Base-by-base conservation (phyloP, 1,284 basidiomycete genomes). In the Irpex sp. region DNA sequence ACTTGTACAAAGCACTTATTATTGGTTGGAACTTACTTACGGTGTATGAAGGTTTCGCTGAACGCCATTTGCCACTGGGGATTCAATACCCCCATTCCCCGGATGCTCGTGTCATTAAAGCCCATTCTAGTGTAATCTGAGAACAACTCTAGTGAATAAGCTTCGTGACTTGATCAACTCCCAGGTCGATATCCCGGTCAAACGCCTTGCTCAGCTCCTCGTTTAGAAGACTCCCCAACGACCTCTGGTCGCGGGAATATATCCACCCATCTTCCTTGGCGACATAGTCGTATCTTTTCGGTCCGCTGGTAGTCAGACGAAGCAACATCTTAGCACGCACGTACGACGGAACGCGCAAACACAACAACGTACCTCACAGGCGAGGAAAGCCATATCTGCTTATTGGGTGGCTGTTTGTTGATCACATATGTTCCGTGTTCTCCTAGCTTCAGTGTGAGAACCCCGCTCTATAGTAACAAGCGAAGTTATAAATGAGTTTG, bases 391-490 rank as follows among this genome's bases (percentile, higher is more conserved):
- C 97, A 99, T 72, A 99, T 98, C 76, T 99, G 97, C 77, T 95
- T 95, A 74, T 98, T 98, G 4, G 97, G 97, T 7, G 97, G 97
- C 76, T 99, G 97, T 81, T 99, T 99, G 80, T 99, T 99, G 79
- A 99, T 93, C 49, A 98, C 97, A 78, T 98, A 99, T n/a, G 94
- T 98, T 17, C 96, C 96, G 65, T 91, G 81, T 6, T 84, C 80
- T 39, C 92, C 95, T 17, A 98, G 81, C 56, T 83, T 82, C 58
- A 98, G 84, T 1, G 94, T 99, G 63, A 99, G 78, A 36, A 99
- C 97, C 26, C 97, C 97, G 68, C 88, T 87, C 92, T 94, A 72
- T 13, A 50, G 62, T 17, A 55, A 15, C 21, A 15, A 15, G 9
- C 11, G 15, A 49, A 50, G 58, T 57, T 26, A 55, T 8, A 65